A percentile compares a stretch with the other conserved stretches of the same genome.
Evolutionary conservation across 108 stramenopile species (phyloP).

Genomic region (Aurantiochytrium sp.): DNA sequence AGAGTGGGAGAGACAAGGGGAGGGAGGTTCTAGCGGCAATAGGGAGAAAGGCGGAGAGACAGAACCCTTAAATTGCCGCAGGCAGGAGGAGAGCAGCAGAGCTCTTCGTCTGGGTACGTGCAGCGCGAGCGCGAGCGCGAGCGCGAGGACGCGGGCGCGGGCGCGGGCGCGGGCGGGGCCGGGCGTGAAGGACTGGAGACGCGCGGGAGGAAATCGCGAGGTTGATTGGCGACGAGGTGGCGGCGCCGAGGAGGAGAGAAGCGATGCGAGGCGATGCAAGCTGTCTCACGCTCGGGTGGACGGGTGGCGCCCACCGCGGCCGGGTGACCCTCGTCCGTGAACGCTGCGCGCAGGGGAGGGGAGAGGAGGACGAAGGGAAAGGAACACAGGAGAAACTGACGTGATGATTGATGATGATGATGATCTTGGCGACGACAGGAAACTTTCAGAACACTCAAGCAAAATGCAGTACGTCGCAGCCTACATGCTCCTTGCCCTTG

Average conservation of each 20-base stretch:
- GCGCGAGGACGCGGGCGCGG: too few relatives aligned
- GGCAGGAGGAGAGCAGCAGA: background rate
- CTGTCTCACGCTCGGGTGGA: too few relatives aligned
- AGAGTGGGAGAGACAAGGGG: background rate
- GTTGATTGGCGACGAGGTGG: too few relatives aligned
- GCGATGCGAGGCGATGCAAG: too few relatives aligned
- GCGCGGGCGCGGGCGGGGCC: background rate
- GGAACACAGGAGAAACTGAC: too few relatives aligned
- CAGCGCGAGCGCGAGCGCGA: background rate
- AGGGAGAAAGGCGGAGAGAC: background rate
- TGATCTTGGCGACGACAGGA: background rate
- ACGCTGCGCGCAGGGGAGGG: too few relatives aligned
- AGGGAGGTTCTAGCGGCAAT: background rate
- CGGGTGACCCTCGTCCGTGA: too few relatives aligned
- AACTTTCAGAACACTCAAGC: background rate
- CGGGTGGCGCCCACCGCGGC: too few relatives aligned
- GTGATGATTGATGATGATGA: too few relatives aligned
- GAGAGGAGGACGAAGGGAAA: too few relatives aligned
- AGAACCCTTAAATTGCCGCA: background rate
- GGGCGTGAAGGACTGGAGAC: background rate
- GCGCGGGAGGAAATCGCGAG: too few relatives aligned
- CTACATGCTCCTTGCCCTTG: slow-evolving; percentile 18
- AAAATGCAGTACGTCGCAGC: slow-evolving; percentile 15
- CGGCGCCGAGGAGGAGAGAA: too few relatives aligned
- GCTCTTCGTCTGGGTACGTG: background rate